Base-by-base conservation (phyloP, 352 stramenopile genomes). In the Globisporangium splendens region DNA sequence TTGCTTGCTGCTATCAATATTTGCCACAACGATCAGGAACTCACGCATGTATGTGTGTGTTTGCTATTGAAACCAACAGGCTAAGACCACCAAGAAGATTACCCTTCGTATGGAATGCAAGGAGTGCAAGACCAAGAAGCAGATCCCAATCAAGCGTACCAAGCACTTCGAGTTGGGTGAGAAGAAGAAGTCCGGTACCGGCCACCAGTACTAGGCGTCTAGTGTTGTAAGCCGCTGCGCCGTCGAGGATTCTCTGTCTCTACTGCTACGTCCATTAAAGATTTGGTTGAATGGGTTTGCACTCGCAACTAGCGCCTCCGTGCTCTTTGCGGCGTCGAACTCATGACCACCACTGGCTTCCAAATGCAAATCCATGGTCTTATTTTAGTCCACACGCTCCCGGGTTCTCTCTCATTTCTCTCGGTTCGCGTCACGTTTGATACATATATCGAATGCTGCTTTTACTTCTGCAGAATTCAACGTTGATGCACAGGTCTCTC, bases 91-190 rank as follows among this genome's bases (percentile, higher is more conserved):
- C 70, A 97, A 97, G 86, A 97, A 96, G 79, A 91, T 97, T 69
- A 96, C 96, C 38, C 86, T 99, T 47, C 92, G 98, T 72, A 92
- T 99, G 71, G 97, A 99, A 84, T 99, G 98, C 88, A 99, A 99
- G 95, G 96, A 98, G 69, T 99, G 98, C 91, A 99, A 99, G 94
- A 90, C 86, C 62, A 99, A 99, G 89, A 99, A 98, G 89, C 97
- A 99, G 85, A 81, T 99, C 56, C 93, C 89, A 64, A 89, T 99
- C 69, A 99, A 99, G 90, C 92, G 98, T 73, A 99, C 95, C 75
- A 99, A 99, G 96, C 96, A 99, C 83, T 99, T 99, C 71, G 98
- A 99, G 91, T 80, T 99, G 44, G 97, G 97, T 77, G 96, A 98
- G 77, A 99, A 99, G 96, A 99, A 99, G 88, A 97, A 97, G 79